Percentiles rank a stretch among this genome's conserved stretches.
Evolutionary conservation across 2,329 filamentous ascomycete genomes (phyloP).

Genomic region (Phaeosphaeria sp.): DNA sequence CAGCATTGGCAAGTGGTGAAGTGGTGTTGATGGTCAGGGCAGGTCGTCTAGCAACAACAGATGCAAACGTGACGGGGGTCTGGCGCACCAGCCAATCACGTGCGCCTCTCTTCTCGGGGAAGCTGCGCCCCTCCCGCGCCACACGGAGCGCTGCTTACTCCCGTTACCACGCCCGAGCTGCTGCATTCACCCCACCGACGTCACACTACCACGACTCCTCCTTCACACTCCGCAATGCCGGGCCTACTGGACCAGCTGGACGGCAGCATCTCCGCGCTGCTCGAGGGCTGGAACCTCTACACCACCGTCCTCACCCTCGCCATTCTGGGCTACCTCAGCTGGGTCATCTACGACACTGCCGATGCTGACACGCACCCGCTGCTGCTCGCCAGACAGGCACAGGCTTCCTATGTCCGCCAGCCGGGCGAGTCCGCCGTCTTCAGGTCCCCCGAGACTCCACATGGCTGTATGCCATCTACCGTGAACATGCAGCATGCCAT

Average conservation of each 20-base stretch:
- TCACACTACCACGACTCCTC: neutral
- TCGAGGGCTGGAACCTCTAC: conserved; percentile 82
- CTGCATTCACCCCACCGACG: neutral
- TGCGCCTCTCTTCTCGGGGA: neutral
- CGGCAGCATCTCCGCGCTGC: conserved; percentile 69
- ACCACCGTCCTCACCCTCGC: conserved; percentile 74
- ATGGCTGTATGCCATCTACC: conserved; percentile 62
- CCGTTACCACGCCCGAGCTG: neutral
- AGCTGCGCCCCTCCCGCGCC: neutral
- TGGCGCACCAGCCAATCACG: neutral
- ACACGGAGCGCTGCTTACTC: neutral
- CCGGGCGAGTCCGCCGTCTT: conserved; percentile 86
- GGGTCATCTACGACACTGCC: conserved; percentile 71
- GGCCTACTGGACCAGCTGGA: conserved; percentile 71
- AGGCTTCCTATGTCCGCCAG: conserved; percentile 78
- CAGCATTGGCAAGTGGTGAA: neutral
- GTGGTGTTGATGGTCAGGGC: conserved; percentile 3
- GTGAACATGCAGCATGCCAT: neutral
- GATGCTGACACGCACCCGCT: conserved; percentile 94
- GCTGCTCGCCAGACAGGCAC: conserved; percentile 83
- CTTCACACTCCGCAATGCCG: conserved; percentile 41
- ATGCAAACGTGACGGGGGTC: neutral
- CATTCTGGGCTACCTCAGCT: conserved; percentile 72
- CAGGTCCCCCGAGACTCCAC: conserved; percentile 81
- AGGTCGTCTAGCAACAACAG: conserved; percentile 14